Conservation (phyloP, 202 grass and related monocot genomes). For the Saccharum hybrid region DNA sequence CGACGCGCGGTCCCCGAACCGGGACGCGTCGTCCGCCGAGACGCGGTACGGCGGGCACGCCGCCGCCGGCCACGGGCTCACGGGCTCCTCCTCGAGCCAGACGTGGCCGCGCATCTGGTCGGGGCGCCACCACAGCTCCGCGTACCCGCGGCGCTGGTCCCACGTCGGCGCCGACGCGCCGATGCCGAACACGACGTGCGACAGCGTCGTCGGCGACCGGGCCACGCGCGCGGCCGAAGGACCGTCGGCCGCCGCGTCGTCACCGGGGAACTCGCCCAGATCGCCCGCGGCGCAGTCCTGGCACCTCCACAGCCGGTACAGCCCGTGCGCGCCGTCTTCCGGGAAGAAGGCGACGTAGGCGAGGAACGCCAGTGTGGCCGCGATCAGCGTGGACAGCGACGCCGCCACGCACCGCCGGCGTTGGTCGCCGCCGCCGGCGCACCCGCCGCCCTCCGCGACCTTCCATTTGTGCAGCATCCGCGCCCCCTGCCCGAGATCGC, state of each 20-base stretch:
- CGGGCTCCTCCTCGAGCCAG: constrained; percentile 73
- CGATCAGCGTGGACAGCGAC: constrained; percentile 61
- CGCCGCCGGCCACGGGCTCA: constrained; percentile 35
- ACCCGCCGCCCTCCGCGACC: constrained; percentile 24
- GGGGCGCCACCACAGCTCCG: constrained; percentile 82
- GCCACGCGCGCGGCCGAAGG: not conserved
- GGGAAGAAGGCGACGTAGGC: constrained; percentile 68
- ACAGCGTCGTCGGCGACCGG: constrained; percentile 55
- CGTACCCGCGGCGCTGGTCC: constrained; percentile 65
- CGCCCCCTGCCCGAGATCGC: constrained; percentile 7
- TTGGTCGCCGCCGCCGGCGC: constrained; percentile 17
- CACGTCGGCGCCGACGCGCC: constrained; percentile 71
- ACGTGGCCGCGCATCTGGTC: constrained; percentile 65
- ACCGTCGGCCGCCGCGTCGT: not conserved
- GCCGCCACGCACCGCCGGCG: constrained; percentile 55
- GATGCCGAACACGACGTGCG: constrained; percentile 85
- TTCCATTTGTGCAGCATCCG: constrained; percentile 53
- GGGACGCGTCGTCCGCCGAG: constrained; percentile 70
- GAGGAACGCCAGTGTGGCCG: constrained; percentile 55
- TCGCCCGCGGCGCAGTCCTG: constrained; percentile 23
- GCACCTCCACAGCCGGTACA: constrained; percentile 59
- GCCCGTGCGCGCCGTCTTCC: constrained; percentile 44
- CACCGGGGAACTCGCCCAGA: constrained; percentile 23
- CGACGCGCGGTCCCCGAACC: constrained; percentile 62
- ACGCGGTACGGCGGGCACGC: constrained; percentile 71